Base-by-base conservation (phyloP, 768 basidiomycete species). In the Hypsizygus marmoreus region DNA sequence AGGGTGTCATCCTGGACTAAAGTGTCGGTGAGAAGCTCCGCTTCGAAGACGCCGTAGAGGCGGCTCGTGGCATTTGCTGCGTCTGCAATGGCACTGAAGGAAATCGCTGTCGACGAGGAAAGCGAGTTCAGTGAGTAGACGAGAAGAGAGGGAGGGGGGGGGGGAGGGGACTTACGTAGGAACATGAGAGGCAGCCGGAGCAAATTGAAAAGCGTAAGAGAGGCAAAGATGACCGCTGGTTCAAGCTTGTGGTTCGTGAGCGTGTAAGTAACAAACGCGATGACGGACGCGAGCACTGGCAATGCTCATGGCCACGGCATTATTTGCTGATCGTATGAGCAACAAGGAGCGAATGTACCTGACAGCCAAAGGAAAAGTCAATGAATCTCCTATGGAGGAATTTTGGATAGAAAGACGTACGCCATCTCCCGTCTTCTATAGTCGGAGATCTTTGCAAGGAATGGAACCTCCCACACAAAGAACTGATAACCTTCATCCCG, bases 121-220 rank as follows among this genome's bases (percentile, higher is more conserved):
- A n/a, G n/a, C n/a, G n/a, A 25, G 33, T 28, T 24, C n/a, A n/a
- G n/a, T n/a, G n/a, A n/a, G n/a, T n/a, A n/a, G n/a, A n/a, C n/a
- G n/a, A n/a, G n/a, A n/a, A n/a, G n/a, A n/a, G n/a, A n/a, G n/a
- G n/a, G n/a, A n/a, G n/a, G n/a, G n/a, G n/a, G n/a, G n/a, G n/a
- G n/a, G n/a, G n/a, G n/a, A n/a, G 37, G 23, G 31, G 17, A 61
- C 75, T 42, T 58, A 77, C 75, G 75, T 45, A 77, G 59, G 51
- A 91, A 74, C 84, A 88, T 86, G 26, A 93, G 73, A 1, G 93
- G 91, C 47, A n/a, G n/a, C n/a, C n/a, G n/a, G n/a, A n/a, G n/a
- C n/a, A n/a, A n/a, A n/a, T n/a, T n/a, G n/a, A n/a, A n/a, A n/a
- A n/a, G n/a, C n/a, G n/a, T n/a, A n/a, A n/a, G n/a, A n/a, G n/a